These are phyloP conservation scores for Wickerhamiella occidentalis DNA, from an alignment of 805 yeast genomes.

Conservation along the genomic window DNA sequence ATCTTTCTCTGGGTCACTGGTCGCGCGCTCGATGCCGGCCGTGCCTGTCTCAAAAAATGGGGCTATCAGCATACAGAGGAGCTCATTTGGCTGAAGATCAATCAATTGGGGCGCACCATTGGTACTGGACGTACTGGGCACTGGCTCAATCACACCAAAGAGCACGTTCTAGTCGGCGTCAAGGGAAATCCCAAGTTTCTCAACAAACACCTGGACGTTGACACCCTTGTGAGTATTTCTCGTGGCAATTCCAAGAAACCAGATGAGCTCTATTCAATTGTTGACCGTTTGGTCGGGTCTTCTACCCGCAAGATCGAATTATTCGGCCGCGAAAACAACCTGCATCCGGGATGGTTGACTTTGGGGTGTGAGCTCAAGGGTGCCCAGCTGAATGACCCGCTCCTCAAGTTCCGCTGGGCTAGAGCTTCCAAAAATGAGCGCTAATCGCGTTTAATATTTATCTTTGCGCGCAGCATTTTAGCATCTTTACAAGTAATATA, in stretches of 20 bases:
- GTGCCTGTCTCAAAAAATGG: slow-evolving; percentile 65
- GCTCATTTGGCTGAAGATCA: slow-evolving; percentile 80
- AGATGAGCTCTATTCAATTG: slow-evolving; percentile 75
- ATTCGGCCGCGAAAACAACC: slow-evolving; percentile 78
- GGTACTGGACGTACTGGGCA: slow-evolving; percentile 96
- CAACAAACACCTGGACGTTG: slow-evolving; percentile 53
- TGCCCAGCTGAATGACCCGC: slow-evolving; percentile 15
- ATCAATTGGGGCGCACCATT: slow-evolving; percentile 75
- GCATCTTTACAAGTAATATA: not conserved
- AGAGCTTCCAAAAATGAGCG: not conserved
- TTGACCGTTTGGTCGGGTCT: slow-evolving; percentile 71
- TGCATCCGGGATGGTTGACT: slow-evolving; percentile 79
- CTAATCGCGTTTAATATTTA: not conserved
- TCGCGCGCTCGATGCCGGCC: slow-evolving; percentile 78
- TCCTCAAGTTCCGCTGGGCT: slow-evolving; percentile 11
- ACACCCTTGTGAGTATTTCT: slow-evolving; percentile 67
- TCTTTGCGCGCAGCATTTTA: not conserved
- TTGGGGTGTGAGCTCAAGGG: slow-evolving; percentile 21
- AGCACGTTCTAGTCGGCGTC: slow-evolving; percentile 72
- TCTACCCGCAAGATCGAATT: slow-evolving; percentile 72
- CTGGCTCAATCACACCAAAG: slow-evolving; percentile 93
- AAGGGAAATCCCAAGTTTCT: slow-evolving; percentile 75
- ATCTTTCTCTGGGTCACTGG: slow-evolving; percentile 91
- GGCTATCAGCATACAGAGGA: slow-evolving; percentile 73
- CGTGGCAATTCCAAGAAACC: slow-evolving; percentile 88